Evolutionary conservation across 768 basidiomycete species (phyloP).

Genomic region (Xerocomus potaroensis): DNA sequence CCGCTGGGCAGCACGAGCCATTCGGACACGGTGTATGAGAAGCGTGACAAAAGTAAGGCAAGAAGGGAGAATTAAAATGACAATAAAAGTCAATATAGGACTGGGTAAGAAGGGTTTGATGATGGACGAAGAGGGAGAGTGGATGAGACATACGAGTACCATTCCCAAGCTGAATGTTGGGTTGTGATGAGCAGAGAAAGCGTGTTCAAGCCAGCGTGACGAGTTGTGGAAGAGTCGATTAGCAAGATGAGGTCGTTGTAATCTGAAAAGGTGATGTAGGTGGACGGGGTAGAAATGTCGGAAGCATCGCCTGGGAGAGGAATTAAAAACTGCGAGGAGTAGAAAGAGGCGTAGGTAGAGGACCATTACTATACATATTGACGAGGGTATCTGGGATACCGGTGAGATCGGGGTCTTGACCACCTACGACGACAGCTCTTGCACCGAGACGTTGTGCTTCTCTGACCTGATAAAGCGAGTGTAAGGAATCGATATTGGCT

Average conservation of each 20-base stretch:
- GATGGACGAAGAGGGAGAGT: constrained; percentile 2
- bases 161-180: constrained; percentile 84
- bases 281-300: constrained; percentile 78
- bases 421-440: constrained; percentile 88
- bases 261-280: constrained; percentile 84
- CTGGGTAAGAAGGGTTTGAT: constrained; percentile 33
- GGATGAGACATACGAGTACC: constrained; percentile 68
- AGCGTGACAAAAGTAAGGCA: constrained; percentile 86
- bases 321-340: constrained; percentile 7
- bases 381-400: constrained; percentile 74
- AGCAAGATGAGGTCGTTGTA: constrained; percentile 68
- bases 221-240: constrained; percentile 70
- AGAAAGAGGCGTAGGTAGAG: constrained; percentile 36
- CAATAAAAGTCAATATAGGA: constrained; percentile 79
- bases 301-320: constrained; percentile 66
- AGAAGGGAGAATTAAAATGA: constrained; percentile 88
- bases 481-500: background rate
- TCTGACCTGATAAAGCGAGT: constrained; percentile 33
- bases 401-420: constrained; percentile 59
- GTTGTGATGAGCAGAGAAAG: constrained; percentile 73
- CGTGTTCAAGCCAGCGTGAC: constrained; percentile 72
- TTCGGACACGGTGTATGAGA: constrained; percentile 83
- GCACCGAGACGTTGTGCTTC: constrained; percentile 73
- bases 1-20: constrained; percentile 73
- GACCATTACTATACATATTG: constrained; percentile 92